phyloP scores from a whole-genome alignment of 2,329 filamentous ascomycete genomes.

The Didymella segeticola region DNA sequence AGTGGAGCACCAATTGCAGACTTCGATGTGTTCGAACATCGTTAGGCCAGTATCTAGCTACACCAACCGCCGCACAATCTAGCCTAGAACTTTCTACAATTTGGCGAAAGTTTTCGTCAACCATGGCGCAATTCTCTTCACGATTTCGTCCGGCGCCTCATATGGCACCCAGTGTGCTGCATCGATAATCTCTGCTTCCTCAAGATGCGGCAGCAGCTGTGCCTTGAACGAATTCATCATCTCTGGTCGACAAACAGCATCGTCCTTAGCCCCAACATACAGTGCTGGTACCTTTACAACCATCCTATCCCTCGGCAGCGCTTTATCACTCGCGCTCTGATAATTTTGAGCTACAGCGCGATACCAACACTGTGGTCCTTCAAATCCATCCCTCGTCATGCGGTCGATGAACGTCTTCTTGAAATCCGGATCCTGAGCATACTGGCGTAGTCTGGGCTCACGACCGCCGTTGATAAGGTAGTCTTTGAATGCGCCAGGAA shows the following conservation, averaged over 20 bases:
- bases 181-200: constrained; percentile 42
- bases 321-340: constrained; percentile 38
- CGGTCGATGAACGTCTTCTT: constrained; percentile 45
- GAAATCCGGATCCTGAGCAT: constrained; percentile 42
- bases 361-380: constrained; percentile 50
- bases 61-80: too few species aligned
- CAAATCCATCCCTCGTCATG: constrained; percentile 44
- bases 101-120: constrained; percentile 23
- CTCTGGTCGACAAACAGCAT: constrained; percentile 46
- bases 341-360: constrained; percentile 31
- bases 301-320: constrained; percentile 25
- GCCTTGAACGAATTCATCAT: constrained; percentile 32
- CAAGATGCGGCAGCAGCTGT: constrained; percentile 41
- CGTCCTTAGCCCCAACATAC: constrained; percentile 44
- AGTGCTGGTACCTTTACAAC: constrained; percentile 48
- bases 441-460: constrained; percentile 34
- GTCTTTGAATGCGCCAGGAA: constrained; percentile 43
- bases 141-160: constrained; percentile 45
- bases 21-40: constrained; percentile 30
- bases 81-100: too few species aligned
- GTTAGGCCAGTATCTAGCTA: too few species aligned
- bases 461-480: constrained; percentile 25
- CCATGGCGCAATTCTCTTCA: constrained; percentile 25
- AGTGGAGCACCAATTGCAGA: constrained; percentile 21
- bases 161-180: constrained; percentile 47